phyloP scores from a whole-genome alignment of 306 rosid genomes.

The Betula pendula region DNA sequence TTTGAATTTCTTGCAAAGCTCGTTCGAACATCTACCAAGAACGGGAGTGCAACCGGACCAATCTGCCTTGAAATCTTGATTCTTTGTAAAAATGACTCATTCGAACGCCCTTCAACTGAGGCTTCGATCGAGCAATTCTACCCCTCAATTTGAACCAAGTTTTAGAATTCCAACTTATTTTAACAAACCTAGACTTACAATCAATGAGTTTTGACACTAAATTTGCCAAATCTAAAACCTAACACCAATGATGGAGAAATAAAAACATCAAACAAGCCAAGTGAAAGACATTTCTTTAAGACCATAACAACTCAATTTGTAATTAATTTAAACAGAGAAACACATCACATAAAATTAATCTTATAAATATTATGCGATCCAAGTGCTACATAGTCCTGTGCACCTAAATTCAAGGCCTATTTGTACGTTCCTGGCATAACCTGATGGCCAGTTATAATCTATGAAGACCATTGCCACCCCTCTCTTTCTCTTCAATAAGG shows the following conservation, averaged over 20 bases:
- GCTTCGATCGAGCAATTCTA: too few relatives aligned
- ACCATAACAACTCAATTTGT: background rate
- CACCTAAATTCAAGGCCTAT: background rate
- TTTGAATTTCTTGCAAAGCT: too few relatives aligned
- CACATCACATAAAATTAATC: background rate
- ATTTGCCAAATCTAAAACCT: too few relatives aligned
- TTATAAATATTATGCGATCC: background rate
- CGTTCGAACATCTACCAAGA: too few relatives aligned
- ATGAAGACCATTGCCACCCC: background rate
- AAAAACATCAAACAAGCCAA: conserved; percentile 7
- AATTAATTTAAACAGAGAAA: background rate
- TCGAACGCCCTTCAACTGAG: too few relatives aligned
- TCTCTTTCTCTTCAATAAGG: background rate
- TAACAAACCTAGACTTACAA: too few relatives aligned
- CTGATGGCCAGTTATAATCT: background rate
- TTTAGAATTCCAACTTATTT: too few relatives aligned
- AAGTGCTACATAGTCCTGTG: background rate
- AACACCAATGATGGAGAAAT: background rate
- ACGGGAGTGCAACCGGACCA: too few relatives aligned
- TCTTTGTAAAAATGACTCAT: too few relatives aligned
- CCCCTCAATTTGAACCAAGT: too few relatives aligned
- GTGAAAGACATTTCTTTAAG: background rate
- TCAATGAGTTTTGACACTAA: too few relatives aligned
- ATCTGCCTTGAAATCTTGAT: too few relatives aligned
- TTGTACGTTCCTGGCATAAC: background rate